phyloP scores from a whole-genome alignment of 306 rosid genomes.

The Prunus padus region DNA sequence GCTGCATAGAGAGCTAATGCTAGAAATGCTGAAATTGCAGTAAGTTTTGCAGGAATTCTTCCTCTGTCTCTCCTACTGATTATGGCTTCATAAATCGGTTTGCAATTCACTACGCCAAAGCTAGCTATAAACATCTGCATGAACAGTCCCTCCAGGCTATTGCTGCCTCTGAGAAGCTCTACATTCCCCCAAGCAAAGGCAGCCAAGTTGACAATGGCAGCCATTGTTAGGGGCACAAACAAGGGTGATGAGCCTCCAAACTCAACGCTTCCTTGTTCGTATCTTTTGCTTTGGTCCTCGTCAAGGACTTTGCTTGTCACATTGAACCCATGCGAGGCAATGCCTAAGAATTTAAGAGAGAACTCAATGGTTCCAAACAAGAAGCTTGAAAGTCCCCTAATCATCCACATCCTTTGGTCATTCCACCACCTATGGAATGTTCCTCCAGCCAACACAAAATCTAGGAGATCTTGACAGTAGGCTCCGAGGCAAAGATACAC shows the following conservation, averaged over 20 bases:
- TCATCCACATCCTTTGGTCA: conserved; percentile 53
- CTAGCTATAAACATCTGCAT: conserved; percentile 28
- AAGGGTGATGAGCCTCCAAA: conserved; percentile 43
- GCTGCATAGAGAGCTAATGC: neutral
- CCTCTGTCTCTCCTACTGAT: conserved; percentile 30
- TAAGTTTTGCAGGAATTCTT: conserved; percentile 18
- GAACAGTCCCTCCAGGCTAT: conserved; percentile 9
- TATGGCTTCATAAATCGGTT: conserved; percentile 40
- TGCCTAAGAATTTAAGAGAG: conserved; percentile 20
- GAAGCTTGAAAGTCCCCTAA: conserved; percentile 31
- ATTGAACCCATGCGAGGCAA: conserved; percentile 25
- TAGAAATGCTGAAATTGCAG: neutral
- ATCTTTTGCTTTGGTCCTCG: conserved; percentile 42
- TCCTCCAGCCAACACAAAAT: conserved; percentile 29
- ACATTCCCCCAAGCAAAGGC: conserved; percentile 20
- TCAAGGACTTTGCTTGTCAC: conserved; percentile 41
- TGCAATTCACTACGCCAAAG: conserved; percentile 26
- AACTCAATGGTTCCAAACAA: conserved; percentile 35
- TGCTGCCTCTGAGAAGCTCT: conserved; percentile 4
- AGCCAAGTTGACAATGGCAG: conserved; percentile 29
- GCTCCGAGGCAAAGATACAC: conserved; percentile 35
- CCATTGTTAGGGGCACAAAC: conserved; percentile 33
- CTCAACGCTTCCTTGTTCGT: conserved; percentile 28
- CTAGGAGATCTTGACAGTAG: conserved; percentile 32
- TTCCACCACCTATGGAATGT: conserved; percentile 44